A percentile compares a stretch with the other conserved stretches of the same genome.
Evolutionary conservation across 371 early-diverging fungal genomes (phyloP).

Genomic region (Mucor lusitanicus): DNA sequence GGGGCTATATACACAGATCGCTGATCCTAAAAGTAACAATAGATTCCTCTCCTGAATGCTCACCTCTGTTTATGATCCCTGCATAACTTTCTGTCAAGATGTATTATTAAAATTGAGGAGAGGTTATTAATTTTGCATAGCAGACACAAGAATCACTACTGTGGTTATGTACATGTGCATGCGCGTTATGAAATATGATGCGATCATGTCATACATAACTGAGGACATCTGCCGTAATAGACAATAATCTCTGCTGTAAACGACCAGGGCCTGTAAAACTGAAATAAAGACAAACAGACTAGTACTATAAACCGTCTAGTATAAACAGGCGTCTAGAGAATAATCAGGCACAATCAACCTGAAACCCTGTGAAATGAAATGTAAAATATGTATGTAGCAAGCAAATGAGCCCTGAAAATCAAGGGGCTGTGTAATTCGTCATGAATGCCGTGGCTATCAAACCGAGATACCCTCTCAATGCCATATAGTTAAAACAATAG

Average conservation of each 20-base stretch:
- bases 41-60: background rate
- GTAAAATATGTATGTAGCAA: too few species aligned
- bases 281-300: background rate
- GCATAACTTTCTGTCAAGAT: background rate
- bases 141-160: background rate
- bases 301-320: too few species aligned
- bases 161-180: background rate
- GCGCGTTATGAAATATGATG: background rate
- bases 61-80: background rate
- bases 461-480: background rate
- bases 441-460: background rate
- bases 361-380: too few species aligned
- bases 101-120: background rate
- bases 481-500: background rate
- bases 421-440: background rate
- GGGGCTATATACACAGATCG: too few species aligned
- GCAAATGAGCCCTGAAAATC: too few species aligned
- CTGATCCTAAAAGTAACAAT: background rate
- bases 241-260: too few species aligned
- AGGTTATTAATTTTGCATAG: background rate
- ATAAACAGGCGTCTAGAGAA: background rate
- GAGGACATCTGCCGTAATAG: background rate
- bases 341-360: background rate
- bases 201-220: background rate
- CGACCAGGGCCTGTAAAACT: too few species aligned